Base-by-base conservation (phyloP, 257 asterid species). In the Penstemon davidsonii region DNA sequence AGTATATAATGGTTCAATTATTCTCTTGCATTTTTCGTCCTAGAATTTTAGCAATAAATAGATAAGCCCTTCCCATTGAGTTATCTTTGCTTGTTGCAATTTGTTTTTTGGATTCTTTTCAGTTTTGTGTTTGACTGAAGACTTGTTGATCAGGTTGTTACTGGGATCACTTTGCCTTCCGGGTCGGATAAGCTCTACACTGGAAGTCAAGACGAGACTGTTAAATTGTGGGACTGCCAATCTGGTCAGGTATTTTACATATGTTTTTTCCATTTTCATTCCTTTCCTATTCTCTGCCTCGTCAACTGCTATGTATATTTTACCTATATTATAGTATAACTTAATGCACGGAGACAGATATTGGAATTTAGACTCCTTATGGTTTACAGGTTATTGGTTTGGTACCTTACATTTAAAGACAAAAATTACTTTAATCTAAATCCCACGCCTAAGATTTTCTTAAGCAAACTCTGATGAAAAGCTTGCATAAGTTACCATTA, bases 191-290 rank as follows among this genome's bases (percentile, higher is more conserved):
- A 86, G 85, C 96, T 94, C 60, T 94, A 94, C 80, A 78, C 93
- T 1, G 96, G 96, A 72, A 83, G 99, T 81, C 87, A 83, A 73
- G 99, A 94, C 67, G 96, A 86, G 83, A 89, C 87, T 4, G 95
- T 91, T 64, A 85, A 90, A 80, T 80, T 91, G 69, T 94, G 99
- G 98, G 98, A 94, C 78, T 91, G 99, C 87, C 96, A 91, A 69
- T 89, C 97, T 49, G 99, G 96, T 63, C 95, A 94, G 98, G 96
- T 94, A 62, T 62, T 54, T 77, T 47, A 57, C 63, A 25, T 64
- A 39, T 62, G 51, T 40, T 42, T 70, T 25, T 25, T 25, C 33
- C 15, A 13, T 49, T 53, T 39, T 9, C 19, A 3, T 66, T 45
- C 13, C 38, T 64, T 10, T 74, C 10, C 50, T 44, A n/a, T 68